Conservation (phyloP, 2,329 filamentous ascomycete species). For the Cercospora sp. region DNA sequence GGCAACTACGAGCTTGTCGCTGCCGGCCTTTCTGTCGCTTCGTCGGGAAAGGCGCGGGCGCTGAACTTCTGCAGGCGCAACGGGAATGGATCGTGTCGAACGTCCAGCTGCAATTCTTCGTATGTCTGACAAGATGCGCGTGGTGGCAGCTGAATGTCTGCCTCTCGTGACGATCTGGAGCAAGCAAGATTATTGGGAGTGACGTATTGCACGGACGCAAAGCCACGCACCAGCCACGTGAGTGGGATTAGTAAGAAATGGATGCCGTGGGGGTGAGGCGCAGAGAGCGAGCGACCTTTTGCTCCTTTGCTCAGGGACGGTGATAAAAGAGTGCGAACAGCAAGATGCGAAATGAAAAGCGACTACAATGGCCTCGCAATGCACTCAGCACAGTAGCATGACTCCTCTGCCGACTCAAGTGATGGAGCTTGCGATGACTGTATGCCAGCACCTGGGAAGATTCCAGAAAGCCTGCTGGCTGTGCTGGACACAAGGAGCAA, state of each 20-base stretch:
- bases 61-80: not conserved
- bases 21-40: slow-evolving; percentile 1
- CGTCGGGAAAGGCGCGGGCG: not conserved
- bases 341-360: not conserved
- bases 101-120: not conserved
- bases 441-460: not conserved
- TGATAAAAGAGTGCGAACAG: not conserved
- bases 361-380: not conserved
- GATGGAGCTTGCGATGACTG: not conserved
- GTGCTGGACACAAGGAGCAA: not conserved
- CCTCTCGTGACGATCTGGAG: not conserved
- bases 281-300: not conserved
- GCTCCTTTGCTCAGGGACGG: not conserved
- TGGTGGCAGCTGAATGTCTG: not conserved
- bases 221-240: not conserved
- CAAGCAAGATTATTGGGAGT: not conserved
- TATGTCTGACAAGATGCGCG: not conserved
- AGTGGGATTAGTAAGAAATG: not conserved
- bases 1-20: not conserved
- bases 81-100: not conserved
- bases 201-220: not conserved
- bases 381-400: not conserved
- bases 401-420: not conserved
- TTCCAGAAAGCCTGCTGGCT: not conserved
- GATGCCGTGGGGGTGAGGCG: not conserved